Percentiles rank a stretch among this genome's conserved stretches.
Conservation (phyloP, 345 rosid species). For the Populus pruinosa region DNA sequence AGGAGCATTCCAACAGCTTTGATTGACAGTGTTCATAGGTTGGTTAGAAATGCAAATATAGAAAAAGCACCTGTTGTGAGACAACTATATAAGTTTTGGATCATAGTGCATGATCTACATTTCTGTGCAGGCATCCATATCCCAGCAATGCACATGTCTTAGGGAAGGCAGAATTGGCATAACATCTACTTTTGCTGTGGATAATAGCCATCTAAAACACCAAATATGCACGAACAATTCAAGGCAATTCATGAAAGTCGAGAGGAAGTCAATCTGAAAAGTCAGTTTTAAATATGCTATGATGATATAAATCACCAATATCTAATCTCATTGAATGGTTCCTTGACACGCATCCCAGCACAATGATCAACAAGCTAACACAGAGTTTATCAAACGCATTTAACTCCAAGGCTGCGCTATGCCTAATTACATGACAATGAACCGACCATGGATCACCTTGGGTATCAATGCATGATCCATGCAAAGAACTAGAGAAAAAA, state of each 20-base stretch:
- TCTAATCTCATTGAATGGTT: neutral
- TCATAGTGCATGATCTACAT: neutral
- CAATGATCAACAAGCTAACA: neutral
- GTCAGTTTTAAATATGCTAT: neutral
- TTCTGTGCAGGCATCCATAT: neutral
- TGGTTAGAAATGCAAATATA: too few species aligned
- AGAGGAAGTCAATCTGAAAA: neutral
- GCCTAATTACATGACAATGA: neutral
- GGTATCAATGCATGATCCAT: neutral
- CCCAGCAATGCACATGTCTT: neutral
- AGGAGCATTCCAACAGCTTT: too few species aligned
- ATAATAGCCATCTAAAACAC: neutral
- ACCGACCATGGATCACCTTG: neutral
- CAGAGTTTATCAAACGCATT: neutral
- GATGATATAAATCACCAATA: neutral
- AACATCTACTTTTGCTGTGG: neutral
- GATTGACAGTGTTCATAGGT: too few species aligned
- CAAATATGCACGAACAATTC: neutral
- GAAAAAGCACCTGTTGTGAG: neutral
- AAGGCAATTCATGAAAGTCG: neutral
- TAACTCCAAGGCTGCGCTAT: neutral
- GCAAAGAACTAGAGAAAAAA: neutral
- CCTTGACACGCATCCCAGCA: neutral
- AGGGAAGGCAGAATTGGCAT: neutral
- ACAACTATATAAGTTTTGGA: neutral